A percentile compares a stretch with the other conserved stretches of the same genome.
Conservation (phyloP, 2,329 filamentous ascomycete species). For the Beauveria medogensis region DNA sequence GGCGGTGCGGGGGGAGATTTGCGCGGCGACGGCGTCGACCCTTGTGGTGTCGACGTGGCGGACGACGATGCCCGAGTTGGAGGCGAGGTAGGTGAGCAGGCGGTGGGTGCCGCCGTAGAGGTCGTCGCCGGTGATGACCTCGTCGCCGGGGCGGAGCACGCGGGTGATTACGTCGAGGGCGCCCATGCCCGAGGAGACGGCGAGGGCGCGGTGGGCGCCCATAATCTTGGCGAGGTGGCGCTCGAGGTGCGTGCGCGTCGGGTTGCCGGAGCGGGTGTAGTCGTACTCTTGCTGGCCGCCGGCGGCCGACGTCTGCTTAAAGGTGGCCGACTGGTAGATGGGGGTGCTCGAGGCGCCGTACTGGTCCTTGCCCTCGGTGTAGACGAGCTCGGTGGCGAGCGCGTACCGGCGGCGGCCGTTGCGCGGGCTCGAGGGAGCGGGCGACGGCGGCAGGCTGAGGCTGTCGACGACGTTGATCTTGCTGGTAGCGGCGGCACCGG, state of each 20-base stretch:
- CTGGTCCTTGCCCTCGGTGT: conserved; percentile 92
- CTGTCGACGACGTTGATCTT: conserved; percentile 70
- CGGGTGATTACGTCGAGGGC: conserved; percentile 94
- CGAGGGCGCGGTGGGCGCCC: conserved; percentile 83
- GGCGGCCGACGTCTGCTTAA: conserved; percentile 79
- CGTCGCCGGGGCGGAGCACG: conserved; percentile 82
- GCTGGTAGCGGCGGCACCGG: conserved; percentile 39
- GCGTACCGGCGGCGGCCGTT: conserved; percentile 79
- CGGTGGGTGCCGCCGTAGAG: conserved; percentile 94
- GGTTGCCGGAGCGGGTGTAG: conserved; percentile 96
- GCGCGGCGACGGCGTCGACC: conserved; percentile 58
- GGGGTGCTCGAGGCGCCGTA: conserved; percentile 94
- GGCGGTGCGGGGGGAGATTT: conserved; percentile 71
- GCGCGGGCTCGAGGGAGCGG: conserved; percentile 82
- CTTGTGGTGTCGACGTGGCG: conserved; percentile 94
- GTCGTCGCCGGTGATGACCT: conserved; percentile 95
- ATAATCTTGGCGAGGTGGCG: conserved; percentile 98
- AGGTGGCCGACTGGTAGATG: conserved; percentile 97
- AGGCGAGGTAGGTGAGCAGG: conserved; percentile 82
- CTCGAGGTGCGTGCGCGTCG: conserved; percentile 91
- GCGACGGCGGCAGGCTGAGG: conserved; percentile 80
- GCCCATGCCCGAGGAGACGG: conserved; percentile 95
- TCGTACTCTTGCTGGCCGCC: conserved; percentile 86
- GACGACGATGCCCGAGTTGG: conserved; percentile 84
- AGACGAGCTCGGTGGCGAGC: conserved; percentile 91